Conservation (phyloP, 2,329 filamentous ascomycete species). For the Paramyrothecium roridum region DNA sequence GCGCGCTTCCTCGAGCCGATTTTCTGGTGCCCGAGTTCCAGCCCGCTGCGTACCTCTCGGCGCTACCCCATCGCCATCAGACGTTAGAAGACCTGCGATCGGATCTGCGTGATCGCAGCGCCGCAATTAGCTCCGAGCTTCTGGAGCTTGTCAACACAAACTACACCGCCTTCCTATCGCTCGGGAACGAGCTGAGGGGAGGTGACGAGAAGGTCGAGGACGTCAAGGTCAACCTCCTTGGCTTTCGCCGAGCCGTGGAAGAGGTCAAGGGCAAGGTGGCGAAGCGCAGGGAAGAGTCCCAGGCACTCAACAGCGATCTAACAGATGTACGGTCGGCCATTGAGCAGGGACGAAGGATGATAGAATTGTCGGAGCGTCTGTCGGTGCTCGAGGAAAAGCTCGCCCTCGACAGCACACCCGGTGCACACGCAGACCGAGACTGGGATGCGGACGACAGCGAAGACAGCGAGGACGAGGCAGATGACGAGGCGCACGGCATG, state of each 20-base stretch:
- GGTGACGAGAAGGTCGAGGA: slow-evolving; percentile 92
- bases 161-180: slow-evolving; percentile 83
- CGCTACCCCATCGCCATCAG: slow-evolving; percentile 83
- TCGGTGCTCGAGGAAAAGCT: slow-evolving; percentile 61
- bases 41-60: slow-evolving; percentile 75
- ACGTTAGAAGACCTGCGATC: slow-evolving; percentile 89
- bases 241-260: slow-evolving; percentile 79
- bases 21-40: slow-evolving; percentile 79
- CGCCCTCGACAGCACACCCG: slow-evolving; percentile 44
- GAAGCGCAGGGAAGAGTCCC: slow-evolving; percentile 61
- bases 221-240: slow-evolving; percentile 80
- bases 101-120: slow-evolving; percentile 78
- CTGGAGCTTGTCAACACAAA: slow-evolving; percentile 94
- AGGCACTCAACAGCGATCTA: slow-evolving; percentile 62
- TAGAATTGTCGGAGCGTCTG: slow-evolving; percentile 65
- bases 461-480: slow-evolving; percentile 31
- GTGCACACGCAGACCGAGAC: slow-evolving; percentile 8
- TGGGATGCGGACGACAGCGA: slow-evolving; percentile 32
- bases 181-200: slow-evolving; percentile 78
- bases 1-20: slow-evolving; percentile 75
- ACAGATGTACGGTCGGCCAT: slow-evolving; percentile 61
- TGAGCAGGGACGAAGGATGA: slow-evolving; percentile 56
- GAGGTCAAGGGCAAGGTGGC: slow-evolving; percentile 66
- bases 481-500: slow-evolving; percentile 17
- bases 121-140: slow-evolving; percentile 78